phyloP scores from a whole-genome alignment of 164 flowering plant species.

The Saururus chinensis region DNA sequence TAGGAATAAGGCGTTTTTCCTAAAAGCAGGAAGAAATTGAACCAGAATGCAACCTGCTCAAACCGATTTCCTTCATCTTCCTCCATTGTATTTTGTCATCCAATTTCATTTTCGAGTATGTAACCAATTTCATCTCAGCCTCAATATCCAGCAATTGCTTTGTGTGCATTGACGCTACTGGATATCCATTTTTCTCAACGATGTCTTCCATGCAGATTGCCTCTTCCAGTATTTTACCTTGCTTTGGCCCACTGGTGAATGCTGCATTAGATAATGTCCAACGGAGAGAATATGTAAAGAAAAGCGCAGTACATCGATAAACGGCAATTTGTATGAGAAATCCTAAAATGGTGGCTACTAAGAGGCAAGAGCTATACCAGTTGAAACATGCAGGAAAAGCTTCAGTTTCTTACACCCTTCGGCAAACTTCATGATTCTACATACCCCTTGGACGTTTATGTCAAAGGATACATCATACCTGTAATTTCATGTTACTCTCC shows the following conservation, averaged over 20 bases:
- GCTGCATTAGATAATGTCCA: constrained; percentile 38
- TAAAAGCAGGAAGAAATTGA: no score
- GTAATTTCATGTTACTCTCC: constrained; percentile 4
- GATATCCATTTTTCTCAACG: constrained; percentile 38
- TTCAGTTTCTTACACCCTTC: constrained; percentile 56
- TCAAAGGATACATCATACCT: constrained; percentile 69
- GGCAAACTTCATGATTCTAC: constrained; percentile 52
- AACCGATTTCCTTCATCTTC: constrained; percentile 66
- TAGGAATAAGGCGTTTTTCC: no score
- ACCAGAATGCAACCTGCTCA: constrained; percentile 26
- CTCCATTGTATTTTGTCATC: constrained; percentile 29
- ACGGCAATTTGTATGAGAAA: no score
- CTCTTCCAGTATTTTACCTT: constrained; percentile 74
- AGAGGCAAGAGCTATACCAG: constrained; percentile 34
- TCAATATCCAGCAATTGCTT: constrained; percentile 50
- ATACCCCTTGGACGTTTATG: constrained; percentile 59
- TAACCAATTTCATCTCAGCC: constrained; percentile 50
- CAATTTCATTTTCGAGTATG: constrained; percentile 17
- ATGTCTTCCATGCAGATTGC: constrained; percentile 57
- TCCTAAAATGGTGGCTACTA: no score
- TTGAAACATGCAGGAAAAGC: constrained; percentile 72
- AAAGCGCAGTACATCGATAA: neutral
- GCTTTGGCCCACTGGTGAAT: constrained; percentile 84
- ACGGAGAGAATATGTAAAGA: neutral
- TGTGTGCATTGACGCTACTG: constrained; percentile 14